Percentiles rank a stretch among this genome's conserved stretches.
phyloP scores from a whole-genome alignment of 2,329 filamentous ascomycete genomes.

The Colletotrichum lindemuthianum region DNA sequence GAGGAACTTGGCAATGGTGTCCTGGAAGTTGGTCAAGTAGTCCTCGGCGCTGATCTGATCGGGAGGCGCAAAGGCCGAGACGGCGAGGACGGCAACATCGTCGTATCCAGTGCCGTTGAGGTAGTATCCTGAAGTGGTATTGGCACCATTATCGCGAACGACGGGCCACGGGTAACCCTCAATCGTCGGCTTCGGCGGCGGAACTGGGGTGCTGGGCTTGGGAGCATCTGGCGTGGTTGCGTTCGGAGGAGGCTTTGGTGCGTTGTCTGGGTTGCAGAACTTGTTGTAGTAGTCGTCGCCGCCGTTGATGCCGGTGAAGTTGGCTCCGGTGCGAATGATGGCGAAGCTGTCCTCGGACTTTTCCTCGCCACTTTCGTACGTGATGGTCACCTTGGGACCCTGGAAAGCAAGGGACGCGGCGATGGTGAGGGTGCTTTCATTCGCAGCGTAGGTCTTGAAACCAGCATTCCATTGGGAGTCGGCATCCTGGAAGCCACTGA shows the following conservation, averaged over 20 bases:
- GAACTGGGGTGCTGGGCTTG: slow-evolving; percentile 16
- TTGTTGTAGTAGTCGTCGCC: slow-evolving; percentile 49
- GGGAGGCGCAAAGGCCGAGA: slow-evolving; percentile 41
- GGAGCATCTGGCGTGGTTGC: slow-evolving; percentile 14
- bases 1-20: slow-evolving; percentile 43
- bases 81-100: slow-evolving; percentile 46
- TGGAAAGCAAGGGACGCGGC: slow-evolving; percentile 42
- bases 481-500: slow-evolving; percentile 62
- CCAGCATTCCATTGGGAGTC: slow-evolving; percentile 62
- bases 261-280: slow-evolving; percentile 45
- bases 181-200: slow-evolving; percentile 32
- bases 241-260: slow-evolving; percentile 14
- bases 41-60: slow-evolving; percentile 35
- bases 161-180: slow-evolving; percentile 45
- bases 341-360: slow-evolving; percentile 42
- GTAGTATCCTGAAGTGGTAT: slow-evolving; percentile 47
- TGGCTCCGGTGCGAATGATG: slow-evolving; percentile 38
- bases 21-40: slow-evolving; percentile 44
- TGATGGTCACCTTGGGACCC: slow-evolving; percentile 44
- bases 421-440: slow-evolving; percentile 36
- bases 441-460: slow-evolving; percentile 43
- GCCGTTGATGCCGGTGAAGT: slow-evolving; percentile 45
- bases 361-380: slow-evolving; percentile 45
- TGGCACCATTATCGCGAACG: slow-evolving; percentile 42
- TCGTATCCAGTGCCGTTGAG: slow-evolving; percentile 47